Base-by-base conservation (phyloP, 108 stramenopile species). In the Seminavis robusta region DNA sequence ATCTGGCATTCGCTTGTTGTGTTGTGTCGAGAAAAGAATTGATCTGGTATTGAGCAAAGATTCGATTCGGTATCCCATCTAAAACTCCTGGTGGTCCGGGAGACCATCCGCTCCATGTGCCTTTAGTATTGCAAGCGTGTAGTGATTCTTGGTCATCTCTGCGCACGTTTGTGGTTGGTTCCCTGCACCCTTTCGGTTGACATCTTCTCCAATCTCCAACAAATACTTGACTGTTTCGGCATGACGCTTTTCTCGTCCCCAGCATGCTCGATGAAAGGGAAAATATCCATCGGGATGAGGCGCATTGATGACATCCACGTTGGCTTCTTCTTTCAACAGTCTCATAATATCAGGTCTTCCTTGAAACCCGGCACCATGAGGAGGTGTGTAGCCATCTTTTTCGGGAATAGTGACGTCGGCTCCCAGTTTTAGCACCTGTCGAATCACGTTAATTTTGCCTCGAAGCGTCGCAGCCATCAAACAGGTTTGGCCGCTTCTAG, bases 401-500 rank as follows among this genome's bases (percentile, higher is more conserved):
- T 80, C 78, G 7, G 52, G 40, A 51, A 73, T 56, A 3, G 56
- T 46, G n/a, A 41, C 48, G 38, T 80, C 61, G 26, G 73, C 78
- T 1, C 63, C 71, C 6, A 34, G 16, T 25, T 59, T 34, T 52
- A 78, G 38, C 38, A 80, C 23, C 8, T 30, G 33, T 21, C 50
- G 33, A 1, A 80, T 73, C 8, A 63, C 45, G 9, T 66, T 24
- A 1, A 54, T 20, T 29, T 72, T 66, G 6, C 73, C 78, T 10
- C 23, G 40, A 32, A 80, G 33, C 0, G 67, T 47, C n/a, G 78
- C 69, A 31, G 30, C 33, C 39, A 80, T 47, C 33, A 80, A 39
- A 4, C 67, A 67, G 24, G 73, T 74, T 60, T 80, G 78, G 1
- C 69, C 69, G 1, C n/a, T n/a, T n/a, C n/a, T n/a, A n/a, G n/a